phyloP scores from a whole-genome alignment of 2,329 filamentous ascomycete genomes.

The Xenoacremonium recifei region DNA sequence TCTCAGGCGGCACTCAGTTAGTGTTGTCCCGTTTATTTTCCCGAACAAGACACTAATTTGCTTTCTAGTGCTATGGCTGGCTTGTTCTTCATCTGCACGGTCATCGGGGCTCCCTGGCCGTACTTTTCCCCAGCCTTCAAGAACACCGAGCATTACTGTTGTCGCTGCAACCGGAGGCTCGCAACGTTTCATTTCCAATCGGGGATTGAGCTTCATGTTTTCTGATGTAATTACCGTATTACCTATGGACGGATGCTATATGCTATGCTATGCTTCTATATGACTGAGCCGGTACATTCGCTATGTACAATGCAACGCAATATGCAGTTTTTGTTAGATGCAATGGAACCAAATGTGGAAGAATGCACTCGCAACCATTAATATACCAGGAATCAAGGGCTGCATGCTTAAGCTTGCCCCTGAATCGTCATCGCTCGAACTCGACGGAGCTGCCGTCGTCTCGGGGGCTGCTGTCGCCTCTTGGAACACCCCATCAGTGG shows the following conservation, averaged over 20 bases:
- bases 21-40: neutral
- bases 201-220: constrained; percentile 23
- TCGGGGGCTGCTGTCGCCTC: neutral
- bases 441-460: neutral
- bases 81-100: constrained; percentile 16
- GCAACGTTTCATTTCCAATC: constrained; percentile 20
- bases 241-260: too few species aligned
- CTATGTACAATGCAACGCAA: too few species aligned
- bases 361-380: too few species aligned
- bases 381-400: too few species aligned
- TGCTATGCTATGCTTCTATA: too few species aligned
- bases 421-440: too few species aligned
- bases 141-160: constrained; percentile 24
- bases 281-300: too few species aligned
- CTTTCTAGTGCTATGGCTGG: constrained; percentile 22
- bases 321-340: too few species aligned
- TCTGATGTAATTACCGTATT: too few species aligned
- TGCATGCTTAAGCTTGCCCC: too few species aligned
- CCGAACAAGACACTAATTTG: neutral
- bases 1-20: constrained; percentile 22
- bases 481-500: too few species aligned
- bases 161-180: constrained; percentile 20
- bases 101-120: constrained; percentile 14
- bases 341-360: too few species aligned
- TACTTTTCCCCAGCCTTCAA: constrained; percentile 19